A percentile compares a stretch with the other conserved stretches of the same genome.
These are phyloP conservation scores for Eragrostis nindensis DNA, from an alignment of 176 grass and related monocot genomes.

Conservation along the genomic window DNA sequence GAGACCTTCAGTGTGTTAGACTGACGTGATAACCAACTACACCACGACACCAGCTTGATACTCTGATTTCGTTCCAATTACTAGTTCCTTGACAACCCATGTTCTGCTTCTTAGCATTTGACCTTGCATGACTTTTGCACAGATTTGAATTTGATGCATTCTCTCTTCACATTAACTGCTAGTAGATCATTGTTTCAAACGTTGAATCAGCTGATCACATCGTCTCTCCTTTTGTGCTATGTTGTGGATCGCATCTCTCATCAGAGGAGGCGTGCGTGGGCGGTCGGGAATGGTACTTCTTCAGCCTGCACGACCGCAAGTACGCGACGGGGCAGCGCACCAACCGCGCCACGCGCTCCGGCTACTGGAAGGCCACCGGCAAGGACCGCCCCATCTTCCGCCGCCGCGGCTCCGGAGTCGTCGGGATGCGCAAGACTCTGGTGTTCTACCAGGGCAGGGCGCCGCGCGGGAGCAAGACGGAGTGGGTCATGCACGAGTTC, in stretches of 20 bases:
- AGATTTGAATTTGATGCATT: neutral
- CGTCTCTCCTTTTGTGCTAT: neutral
- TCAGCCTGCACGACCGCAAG: constrained; percentile 82
- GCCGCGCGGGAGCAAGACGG: constrained; percentile 66
- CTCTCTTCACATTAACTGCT: neutral
- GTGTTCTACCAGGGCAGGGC: constrained; percentile 85
- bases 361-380: constrained; percentile 89
- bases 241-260: neutral
- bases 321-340: constrained; percentile 78
- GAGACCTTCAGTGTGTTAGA: constrained; percentile 99
- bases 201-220: neutral
- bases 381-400: constrained; percentile 56
- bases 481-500: constrained; percentile 92
- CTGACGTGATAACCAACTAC: constrained; percentile 99
- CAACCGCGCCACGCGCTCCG: constrained; percentile 71
- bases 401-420: constrained; percentile 20
- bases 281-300: constrained; percentile 78
- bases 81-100: neutral
- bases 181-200: too few species aligned
- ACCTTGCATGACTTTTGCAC: neutral
- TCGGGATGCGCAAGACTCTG: constrained; percentile 86
- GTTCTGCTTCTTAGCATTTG: neutral
- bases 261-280: constrained; percentile 45
- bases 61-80: too few species aligned
- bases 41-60: constrained; percentile 99